A percentile compares a stretch with the other conserved stretches of the same genome.
Conservation (phyloP, 495 filamentous ascomycete species). For the Xylaria flabelliformis region DNA sequence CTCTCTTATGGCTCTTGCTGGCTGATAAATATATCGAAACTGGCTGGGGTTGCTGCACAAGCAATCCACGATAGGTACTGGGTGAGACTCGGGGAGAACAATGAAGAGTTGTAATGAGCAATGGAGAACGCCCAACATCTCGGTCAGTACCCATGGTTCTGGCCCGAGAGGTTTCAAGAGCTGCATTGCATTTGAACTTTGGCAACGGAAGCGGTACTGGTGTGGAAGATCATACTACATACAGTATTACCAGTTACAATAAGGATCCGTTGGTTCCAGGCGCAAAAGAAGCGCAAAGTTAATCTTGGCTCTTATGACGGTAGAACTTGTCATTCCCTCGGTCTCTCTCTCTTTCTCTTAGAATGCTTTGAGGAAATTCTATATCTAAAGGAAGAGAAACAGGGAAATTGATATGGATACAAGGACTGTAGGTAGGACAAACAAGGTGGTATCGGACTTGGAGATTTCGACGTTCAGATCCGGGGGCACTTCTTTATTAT, state of each 20-base stretch:
- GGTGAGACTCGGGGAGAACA: constrained; percentile 13
- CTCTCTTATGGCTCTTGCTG: background rate
- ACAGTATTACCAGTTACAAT: background rate
- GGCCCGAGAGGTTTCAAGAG: constrained; percentile 4
- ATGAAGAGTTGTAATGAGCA: constrained; percentile 1
- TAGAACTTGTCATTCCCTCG: background rate
- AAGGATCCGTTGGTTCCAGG: background rate
- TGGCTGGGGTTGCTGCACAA: background rate
- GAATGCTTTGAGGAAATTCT: background rate
- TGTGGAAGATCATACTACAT: background rate
- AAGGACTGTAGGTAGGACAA: background rate
- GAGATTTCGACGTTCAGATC: too few relatives aligned
- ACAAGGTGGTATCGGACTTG: background rate
- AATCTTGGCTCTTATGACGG: constrained; percentile 4
- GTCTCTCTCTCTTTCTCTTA: background rate
- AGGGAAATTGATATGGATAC: background rate
- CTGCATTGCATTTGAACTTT: background rate
- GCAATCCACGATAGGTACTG: background rate
- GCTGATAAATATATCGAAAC: background rate
- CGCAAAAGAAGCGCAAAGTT: background rate
- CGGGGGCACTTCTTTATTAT: background rate
- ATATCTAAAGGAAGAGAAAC: background rate
- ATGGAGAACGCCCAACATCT: background rate
- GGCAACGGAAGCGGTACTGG: constrained; percentile 15
- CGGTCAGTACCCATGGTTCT: background rate